Conservation (phyloP, 176 grass and related monocot genomes). For the Cymbopogon citratus region DNA sequence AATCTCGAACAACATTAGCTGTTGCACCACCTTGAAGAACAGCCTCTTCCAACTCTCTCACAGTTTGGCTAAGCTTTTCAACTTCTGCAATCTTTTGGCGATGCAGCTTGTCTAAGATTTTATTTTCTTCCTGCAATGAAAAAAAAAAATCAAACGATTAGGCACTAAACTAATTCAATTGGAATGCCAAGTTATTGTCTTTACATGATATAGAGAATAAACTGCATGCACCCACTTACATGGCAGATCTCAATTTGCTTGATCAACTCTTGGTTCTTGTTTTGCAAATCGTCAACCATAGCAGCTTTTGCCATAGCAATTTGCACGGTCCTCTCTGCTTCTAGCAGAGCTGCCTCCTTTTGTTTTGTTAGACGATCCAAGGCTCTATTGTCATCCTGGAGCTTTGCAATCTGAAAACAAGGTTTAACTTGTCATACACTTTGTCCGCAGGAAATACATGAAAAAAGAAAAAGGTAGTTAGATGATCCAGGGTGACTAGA, state of each 20-base stretch:
- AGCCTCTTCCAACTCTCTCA: constrained; percentile 83
- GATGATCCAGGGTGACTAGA: neutral
- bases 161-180: neutral
- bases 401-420: constrained; percentile 69
- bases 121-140: constrained; percentile 87
- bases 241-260: constrained; percentile 99
- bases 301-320: constrained; percentile 94
- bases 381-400: constrained; percentile 94
- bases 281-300: constrained; percentile 97
- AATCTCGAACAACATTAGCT: constrained; percentile 96
- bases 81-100: constrained; percentile 97
- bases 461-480: neutral
- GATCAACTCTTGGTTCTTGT: constrained; percentile 98
- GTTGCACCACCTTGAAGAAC: constrained; percentile 83
- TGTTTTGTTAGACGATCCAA: constrained; percentile 94
- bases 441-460: constrained; percentile 7
- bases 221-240: constrained; percentile 39
- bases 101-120: constrained; percentile 95
- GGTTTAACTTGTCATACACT: constrained; percentile 22
- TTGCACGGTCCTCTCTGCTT: constrained; percentile 84
- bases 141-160: constrained; percentile 20
- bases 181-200: constrained; percentile 1
- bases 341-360: constrained; percentile 88
- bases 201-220: constrained; percentile 6
- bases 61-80: constrained; percentile 94